Conservation (phyloP, 306 rosid species). For the Cucurbita ficifolia region DNA sequence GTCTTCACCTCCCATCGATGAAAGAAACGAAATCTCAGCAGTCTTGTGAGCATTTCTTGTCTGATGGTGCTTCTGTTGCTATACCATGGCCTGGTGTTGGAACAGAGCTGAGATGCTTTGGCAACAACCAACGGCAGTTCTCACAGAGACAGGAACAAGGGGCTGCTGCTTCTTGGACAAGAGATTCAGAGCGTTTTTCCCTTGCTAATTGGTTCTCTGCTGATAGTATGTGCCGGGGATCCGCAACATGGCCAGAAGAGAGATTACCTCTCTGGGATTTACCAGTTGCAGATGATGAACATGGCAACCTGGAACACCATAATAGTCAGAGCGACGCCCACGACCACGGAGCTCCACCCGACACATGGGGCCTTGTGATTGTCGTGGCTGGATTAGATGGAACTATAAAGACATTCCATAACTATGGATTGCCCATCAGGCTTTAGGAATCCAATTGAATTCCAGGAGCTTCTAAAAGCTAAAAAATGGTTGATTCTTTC, state of each 20-base stretch:
- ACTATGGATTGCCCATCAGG: conserved; percentile 74
- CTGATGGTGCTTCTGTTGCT: conserved; percentile 56
- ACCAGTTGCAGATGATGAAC: conserved; percentile 21
- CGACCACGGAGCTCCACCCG: conserved; percentile 17
- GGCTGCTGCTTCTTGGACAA: conserved; percentile 9
- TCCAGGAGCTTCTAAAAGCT: not conserved
- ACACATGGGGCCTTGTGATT: conserved; percentile 65
- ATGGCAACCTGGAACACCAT: not conserved
- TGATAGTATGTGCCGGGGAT: conserved; percentile 38
- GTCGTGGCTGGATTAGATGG: conserved; percentile 68
- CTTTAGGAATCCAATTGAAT: conserved; percentile 15
- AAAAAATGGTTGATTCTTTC: not conserved
- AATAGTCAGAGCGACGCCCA: conserved; percentile 1
- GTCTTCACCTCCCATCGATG: conserved; percentile 8
- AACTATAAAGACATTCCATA: conserved; percentile 62
- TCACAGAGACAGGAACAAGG: conserved; percentile 5
- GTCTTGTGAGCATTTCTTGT: conserved; percentile 61
- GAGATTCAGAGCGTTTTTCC: conserved; percentile 34
- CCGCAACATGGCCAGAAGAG: conserved; percentile 87
- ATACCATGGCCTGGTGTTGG: conserved; percentile 61
- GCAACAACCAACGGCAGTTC: not conserved
- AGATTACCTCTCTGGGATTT: conserved; percentile 46
- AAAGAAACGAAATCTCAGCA: conserved; percentile 32
- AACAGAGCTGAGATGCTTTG: not conserved
- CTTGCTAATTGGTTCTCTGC: conserved; percentile 54